Evolutionary conservation across 352 stramenopile genomes (phyloP), one percentile per base, ranked within the genome.

Genomic region (Globisporangium rhizosaccharum): DNA sequence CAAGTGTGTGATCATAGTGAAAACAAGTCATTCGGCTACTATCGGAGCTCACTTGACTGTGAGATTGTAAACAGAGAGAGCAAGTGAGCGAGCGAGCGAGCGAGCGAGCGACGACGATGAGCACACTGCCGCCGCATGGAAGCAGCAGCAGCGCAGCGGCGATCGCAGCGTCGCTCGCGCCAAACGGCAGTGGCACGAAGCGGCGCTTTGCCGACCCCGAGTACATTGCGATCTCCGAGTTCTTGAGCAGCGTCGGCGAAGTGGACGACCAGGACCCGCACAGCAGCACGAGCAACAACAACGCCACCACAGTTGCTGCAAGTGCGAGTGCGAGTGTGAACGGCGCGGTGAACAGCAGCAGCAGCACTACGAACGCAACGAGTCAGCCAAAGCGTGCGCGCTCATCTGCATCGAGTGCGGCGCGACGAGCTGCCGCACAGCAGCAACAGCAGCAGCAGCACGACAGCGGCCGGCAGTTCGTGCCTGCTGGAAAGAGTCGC

Each of bases 231-330:
- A 73, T 90, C 53, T 85, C 82, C 28, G 81, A 87, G 62, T 59
- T 90, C 53, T 66, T 88, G 47, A 79, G 76, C 39, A 84, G 72
- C 46, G 84, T 90, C 64, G 71, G 51, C 56, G 79, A 88, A 54
- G 77, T 87, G 50, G 77, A 88, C 63, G 79, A 85, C n/a, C 51
- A 57, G 46, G 64, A 68, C 39, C 23, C 44, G 2, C 44, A 62
- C 44, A 26, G 39, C 17, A 41, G 20, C 44, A 36, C 42, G 8
- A 51, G 36, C 39, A 55, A 33, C n/a, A 6, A n/a, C 20, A 36
- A 51, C 10, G 11, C 3, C 11, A 51, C 14, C 50, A 20, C 18
- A 14, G 44, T 26, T 18, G 18, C 39, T 2, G 12, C 7, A 7
- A 42, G 30, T 20, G 33, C 15, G 23, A 54, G 12, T 12, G 47